A percentile compares a stretch with the other conserved stretches of the same genome.
These are phyloP conservation scores for Phaseolus lunatus DNA, from an alignment of 306 rosid genomes.

Conservation along the genomic window DNA sequence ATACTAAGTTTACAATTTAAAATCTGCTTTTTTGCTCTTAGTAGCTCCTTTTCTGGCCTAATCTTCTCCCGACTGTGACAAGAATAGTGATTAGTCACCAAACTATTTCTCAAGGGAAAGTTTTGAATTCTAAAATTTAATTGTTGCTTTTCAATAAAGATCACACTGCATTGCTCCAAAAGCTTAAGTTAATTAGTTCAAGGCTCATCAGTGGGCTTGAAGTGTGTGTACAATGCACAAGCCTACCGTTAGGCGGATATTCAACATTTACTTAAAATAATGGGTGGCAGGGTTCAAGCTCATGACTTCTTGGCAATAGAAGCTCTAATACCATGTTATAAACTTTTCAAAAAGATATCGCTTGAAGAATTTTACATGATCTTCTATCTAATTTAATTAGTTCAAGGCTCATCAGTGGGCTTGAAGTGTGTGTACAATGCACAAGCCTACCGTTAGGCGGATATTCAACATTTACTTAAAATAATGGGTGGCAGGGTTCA, in stretches of 20 bases:
- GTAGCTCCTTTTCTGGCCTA: conserved; percentile 86
- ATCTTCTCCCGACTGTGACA: conserved; percentile 84
- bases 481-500: not conserved
- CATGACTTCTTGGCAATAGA: not conserved
- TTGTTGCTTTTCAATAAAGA: conserved; percentile 27
- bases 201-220: not conserved
- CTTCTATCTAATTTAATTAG: not conserved
- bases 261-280: not conserved
- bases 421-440: not conserved
- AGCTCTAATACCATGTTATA: not conserved
- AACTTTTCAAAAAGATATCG: not conserved
- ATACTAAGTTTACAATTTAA: conserved; percentile 81
- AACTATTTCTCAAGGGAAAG: conserved; percentile 28
- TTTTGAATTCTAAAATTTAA: not conserved
- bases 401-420: not conserved
- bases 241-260: not conserved
- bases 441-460: not conserved
- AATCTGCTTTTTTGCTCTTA: conserved; percentile 85
- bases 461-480: not conserved
- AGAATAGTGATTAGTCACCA: conserved; percentile 26
- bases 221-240: not conserved
- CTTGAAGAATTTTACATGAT: not conserved
- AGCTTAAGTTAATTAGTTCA: not conserved
- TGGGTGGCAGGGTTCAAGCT: not conserved
- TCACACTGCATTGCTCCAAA: conserved; percentile 7